Base-by-base conservation (phyloP, 768 basidiomycete species). In the Kwoniella newhampshirensis region DNA sequence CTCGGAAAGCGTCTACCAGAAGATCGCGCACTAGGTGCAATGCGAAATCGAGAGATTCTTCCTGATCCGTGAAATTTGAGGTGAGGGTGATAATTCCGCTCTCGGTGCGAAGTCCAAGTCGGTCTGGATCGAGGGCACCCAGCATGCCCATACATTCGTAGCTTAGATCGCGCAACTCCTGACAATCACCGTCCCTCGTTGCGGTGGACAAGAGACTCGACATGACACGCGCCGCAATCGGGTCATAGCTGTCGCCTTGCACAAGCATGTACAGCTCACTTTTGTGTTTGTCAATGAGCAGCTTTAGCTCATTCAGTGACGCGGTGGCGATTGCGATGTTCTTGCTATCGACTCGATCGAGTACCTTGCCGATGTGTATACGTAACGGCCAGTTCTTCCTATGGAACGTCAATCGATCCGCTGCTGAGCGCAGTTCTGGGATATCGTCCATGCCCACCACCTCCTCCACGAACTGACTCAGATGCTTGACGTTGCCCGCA, bases 71-170 rank as follows among this genome's bases (percentile, higher is more conserved):
- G 72, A 91, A 96, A 72, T 97, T 92, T 68, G 81, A 83, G 58
- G 85, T 79, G 45, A 97, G 81, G 43, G 91, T 82, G 77, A 88
- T 86, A 13, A 75, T 61, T 41, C 82, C 81, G 2, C 82, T 75
- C 60, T 87, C 85, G 27, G 81, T 73, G 1, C 79, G 78, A 18
- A 90, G 80, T 61, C 89, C 87, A 67, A 88, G 87, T 46, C 96
- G 82, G 79, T 98, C 94, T 0, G 94, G 94, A 75, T 99, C 96
- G 17, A 93, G 82, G 1, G 96, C 96, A 5, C 96, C 96, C 12
- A 98, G 78, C 20, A 89, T 83, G 1, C 93, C 91, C 53, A 98
- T 84, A 71, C 90, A 96, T 70, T 96, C 89, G 69, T 87, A 92
- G 0, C 91, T 87, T 18, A 88, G 75, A 40, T 84, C 78, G 17